phyloP scores from a whole-genome alignment of 2,329 filamentous ascomycete species.

The Cladosporium sp. region DNA sequence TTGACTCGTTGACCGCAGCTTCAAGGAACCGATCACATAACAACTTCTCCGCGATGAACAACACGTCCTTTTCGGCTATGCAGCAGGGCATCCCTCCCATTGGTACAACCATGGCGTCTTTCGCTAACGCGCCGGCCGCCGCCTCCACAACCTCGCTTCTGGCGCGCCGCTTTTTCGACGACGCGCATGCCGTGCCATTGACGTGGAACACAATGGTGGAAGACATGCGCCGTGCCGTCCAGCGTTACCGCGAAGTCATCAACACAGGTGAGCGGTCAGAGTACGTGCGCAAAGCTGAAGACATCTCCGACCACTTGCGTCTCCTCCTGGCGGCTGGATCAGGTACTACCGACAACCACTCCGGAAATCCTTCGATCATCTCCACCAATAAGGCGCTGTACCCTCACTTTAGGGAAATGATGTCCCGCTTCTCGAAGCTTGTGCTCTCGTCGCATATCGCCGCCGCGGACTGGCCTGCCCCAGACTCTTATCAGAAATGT shows the following conservation, averaged over 20 bases:
- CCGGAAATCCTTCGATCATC: constrained; percentile 97
- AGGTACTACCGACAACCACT: constrained; percentile 96
- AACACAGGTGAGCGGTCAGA: constrained; percentile 75
- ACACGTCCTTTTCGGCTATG: constrained; percentile 41
- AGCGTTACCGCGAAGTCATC: constrained; percentile 85
- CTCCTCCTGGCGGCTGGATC: constrained; percentile 92
- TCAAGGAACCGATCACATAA: constrained; percentile 55
- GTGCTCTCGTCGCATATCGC: constrained; percentile 97
- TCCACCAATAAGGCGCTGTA: constrained; percentile 96
- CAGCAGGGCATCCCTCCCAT: constrained; percentile 41
- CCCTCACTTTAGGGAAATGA: constrained; percentile 97
- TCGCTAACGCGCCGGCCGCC: constrained; percentile 43
- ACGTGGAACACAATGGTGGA: constrained; percentile 87
- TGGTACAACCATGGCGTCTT: constrained; percentile 49
- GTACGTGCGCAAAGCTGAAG: constrained; percentile 90
- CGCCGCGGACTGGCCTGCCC: constrained; percentile 88
- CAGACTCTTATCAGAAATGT: constrained; percentile 91
- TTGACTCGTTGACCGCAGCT: constrained; percentile 76
- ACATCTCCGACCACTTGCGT: constrained; percentile 93
- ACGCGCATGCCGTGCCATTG: constrained; percentile 69
- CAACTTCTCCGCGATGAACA: constrained; percentile 44
- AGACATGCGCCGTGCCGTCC: constrained; percentile 87
- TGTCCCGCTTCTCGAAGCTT: constrained; percentile 99
- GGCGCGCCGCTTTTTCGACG: constrained; percentile 83
- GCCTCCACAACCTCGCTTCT: constrained; percentile 41